Percentiles rank a stretch among this genome's conserved stretches.
Evolutionary conservation across 2,329 filamentous ascomycete species (phyloP).

Genomic region (Verticillium nubilum): DNA sequence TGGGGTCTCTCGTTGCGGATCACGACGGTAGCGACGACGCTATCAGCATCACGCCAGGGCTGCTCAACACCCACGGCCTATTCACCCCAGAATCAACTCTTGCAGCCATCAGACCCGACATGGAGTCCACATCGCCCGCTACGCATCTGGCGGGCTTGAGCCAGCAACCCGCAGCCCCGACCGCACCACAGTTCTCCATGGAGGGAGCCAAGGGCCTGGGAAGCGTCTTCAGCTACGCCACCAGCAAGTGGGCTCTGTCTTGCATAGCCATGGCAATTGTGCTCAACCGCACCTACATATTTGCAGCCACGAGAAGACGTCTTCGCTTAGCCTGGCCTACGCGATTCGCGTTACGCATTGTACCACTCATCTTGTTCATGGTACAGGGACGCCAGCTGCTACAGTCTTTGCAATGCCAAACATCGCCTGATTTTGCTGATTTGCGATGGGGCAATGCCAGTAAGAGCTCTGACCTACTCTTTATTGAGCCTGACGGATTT

Average conservation of each 20-base stretch:
- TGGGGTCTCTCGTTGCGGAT: slow-evolving; percentile 50
- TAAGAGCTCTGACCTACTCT: slow-evolving; percentile 63
- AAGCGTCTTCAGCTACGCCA: slow-evolving; percentile 84
- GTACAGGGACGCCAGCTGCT: slow-evolving; percentile 66
- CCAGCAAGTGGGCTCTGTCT: slow-evolving; percentile 85
- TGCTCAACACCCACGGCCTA: not conserved
- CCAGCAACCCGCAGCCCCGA: not conserved
- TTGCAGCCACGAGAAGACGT: slow-evolving; percentile 79
- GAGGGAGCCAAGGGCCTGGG: slow-evolving; percentile 66
- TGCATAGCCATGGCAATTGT: slow-evolving; percentile 83
- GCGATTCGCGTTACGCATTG: slow-evolving; percentile 62
- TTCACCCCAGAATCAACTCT: not conserved
- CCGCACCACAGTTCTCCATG: slow-evolving; percentile 44
- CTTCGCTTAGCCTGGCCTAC: slow-evolving; percentile 70
- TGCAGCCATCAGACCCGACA: not conserved
- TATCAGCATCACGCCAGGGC: slow-evolving; percentile 35
- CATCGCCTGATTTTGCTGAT: slow-evolving; percentile 64
- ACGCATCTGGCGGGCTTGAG: not conserved
- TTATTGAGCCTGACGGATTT: slow-evolving; percentile 62
- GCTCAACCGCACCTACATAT: slow-evolving; percentile 88
- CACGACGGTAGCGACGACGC: slow-evolving; percentile 56
- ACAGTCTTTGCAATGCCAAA: slow-evolving; percentile 89
- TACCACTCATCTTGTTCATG: slow-evolving; percentile 65
- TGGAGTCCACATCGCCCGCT: not conserved
- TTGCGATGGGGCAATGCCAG: slow-evolving; percentile 64